Evolutionary conservation across 2,329 filamentous ascomycete genomes (phyloP).

Genomic region (Tothia fuscella): DNA sequence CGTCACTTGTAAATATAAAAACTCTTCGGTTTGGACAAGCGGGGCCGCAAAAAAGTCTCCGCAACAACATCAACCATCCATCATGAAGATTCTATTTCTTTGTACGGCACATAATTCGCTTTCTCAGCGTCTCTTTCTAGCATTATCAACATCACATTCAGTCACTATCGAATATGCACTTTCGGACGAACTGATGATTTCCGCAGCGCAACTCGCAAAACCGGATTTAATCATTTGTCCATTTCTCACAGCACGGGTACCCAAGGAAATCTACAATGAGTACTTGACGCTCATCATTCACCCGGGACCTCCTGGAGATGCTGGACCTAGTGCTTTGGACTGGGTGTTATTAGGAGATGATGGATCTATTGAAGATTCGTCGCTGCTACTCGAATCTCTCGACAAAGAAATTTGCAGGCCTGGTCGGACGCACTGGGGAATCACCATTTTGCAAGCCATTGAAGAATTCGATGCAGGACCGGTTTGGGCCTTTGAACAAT

Average conservation of each 20-base stretch:
- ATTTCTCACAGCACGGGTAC: conserved; percentile 29
- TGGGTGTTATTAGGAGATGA: conserved; percentile 34
- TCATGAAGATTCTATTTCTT: conserved; percentile 32
- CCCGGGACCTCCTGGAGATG: conserved; percentile 31
- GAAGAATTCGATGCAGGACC: conserved; percentile 32
- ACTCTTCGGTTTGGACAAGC: no score
- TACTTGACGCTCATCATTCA: conserved; percentile 31
- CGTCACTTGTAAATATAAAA: no score
- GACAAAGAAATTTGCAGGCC: conserved; percentile 14
- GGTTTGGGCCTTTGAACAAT: conserved; percentile 34
- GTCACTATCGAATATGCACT: conserved; percentile 30
- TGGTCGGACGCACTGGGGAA: conserved; percentile 30
- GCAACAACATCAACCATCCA: no score
- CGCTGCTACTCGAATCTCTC: conserved; percentile 17
- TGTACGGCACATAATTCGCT: conserved; percentile 35
- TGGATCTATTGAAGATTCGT: conserved; percentile 22
- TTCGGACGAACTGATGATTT: conserved; percentile 20
- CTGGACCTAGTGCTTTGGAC: conserved; percentile 31
- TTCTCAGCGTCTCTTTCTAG: conserved; percentile 29
- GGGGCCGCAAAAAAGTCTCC: no score
- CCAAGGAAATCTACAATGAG: conserved; percentile 25
- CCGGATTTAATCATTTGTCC: conserved; percentile 33
- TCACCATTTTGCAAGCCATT: conserved; percentile 28
- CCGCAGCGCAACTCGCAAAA: conserved; percentile 25
- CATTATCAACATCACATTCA: conserved; percentile 24